Base-by-base conservation (phyloP, 257 asterid genomes). In the Solanum piurae region DNA sequence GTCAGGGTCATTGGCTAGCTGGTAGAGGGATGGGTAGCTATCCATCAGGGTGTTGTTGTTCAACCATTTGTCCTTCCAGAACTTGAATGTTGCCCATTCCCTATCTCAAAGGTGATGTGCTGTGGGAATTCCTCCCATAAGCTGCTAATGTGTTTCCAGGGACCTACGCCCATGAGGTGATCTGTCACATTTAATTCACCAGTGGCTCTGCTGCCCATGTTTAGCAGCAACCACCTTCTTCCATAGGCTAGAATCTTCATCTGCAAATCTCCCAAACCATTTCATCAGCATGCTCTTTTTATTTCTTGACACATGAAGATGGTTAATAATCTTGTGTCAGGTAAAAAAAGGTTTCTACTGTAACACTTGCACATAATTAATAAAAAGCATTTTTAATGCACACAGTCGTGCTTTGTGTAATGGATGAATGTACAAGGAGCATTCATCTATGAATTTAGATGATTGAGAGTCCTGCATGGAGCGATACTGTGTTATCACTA, bases 381-480 rank as follows among this genome's bases (percentile, higher is more conserved):
- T 16, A 79, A 80, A 49, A 80, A 49, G 29, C 64, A 18, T 49
- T 82, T 82, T 82, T 3, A 46, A 29, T 82, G 69, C 68, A 82
- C n/a, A 16, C 14, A 49, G 27, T 80, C 42, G 85, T 80, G 64
- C 64, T 42, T 25, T 40, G 23, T 40, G 38, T 44, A 74, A 79
- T 80, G n/a, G 49, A 46, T 80, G 85, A 46, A 80, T 46, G 18
- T 29, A 46, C 66, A 16, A 46, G 85, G 68, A 80, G 38, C 27
- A 80, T 80, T 29, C 68, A 29, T 80, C 40, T 44, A 27, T 80
- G 31, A 46, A 44, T 14, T 77, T 46, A 29, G 38, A 16, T 46
- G 85, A 46, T 80, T 49, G 85, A 46, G 85, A 46, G 27, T 80
- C 69, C 85, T 80, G 85, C 85, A 49, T 80, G 85, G 68, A 80